A percentile compares a stretch with the other conserved stretches of the same genome.
Evolutionary conservation across 2,329 filamentous ascomycete species (phyloP).

Genomic region (Atkinsonella hypoxylon): DNA sequence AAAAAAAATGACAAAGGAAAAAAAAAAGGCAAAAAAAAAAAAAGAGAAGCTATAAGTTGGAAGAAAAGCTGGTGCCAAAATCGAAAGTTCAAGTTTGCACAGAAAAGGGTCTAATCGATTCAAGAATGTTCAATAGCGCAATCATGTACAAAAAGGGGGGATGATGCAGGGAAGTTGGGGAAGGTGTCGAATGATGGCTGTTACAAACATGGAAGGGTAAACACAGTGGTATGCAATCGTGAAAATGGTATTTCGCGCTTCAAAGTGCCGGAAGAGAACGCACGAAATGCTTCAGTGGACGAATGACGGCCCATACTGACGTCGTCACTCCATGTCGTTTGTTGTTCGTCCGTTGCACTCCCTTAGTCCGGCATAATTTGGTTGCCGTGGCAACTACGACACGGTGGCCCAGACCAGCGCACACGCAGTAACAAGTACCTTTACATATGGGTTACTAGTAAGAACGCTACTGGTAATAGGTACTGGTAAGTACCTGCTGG

Average conservation of each 20-base stretch:
- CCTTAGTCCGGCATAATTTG: background rate
- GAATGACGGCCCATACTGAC: slow-evolving; percentile 5
- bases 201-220: background rate
- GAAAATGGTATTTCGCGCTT: slow-evolving; percentile 1
- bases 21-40: too few species aligned
- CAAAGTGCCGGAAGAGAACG: background rate
- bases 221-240: background rate
- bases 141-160: slow-evolving; percentile 1
- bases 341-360: slow-evolving; percentile 6
- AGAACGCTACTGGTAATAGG: too few species aligned
- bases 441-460: too few species aligned
- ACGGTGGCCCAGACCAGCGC: background rate
- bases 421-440: too few species aligned
- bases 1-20: too few species aligned
- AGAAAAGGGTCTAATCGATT: slow-evolving; percentile 7
- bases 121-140: slow-evolving; percentile 7
- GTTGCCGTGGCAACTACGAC: slow-evolving; percentile 4
- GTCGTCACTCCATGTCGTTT: slow-evolving; percentile 3
- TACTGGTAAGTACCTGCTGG: too few species aligned
- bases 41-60: background rate
- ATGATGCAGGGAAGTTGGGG: background rate
- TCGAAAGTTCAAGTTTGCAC: background rate
- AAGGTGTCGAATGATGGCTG: background rate
- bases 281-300: background rate
- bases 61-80: background rate